Percentiles rank a stretch among this genome's conserved stretches.
Evolutionary conservation across 495 filamentous ascomycete species (phyloP).

Genomic region (Hypoxylon crocopeplum): DNA sequence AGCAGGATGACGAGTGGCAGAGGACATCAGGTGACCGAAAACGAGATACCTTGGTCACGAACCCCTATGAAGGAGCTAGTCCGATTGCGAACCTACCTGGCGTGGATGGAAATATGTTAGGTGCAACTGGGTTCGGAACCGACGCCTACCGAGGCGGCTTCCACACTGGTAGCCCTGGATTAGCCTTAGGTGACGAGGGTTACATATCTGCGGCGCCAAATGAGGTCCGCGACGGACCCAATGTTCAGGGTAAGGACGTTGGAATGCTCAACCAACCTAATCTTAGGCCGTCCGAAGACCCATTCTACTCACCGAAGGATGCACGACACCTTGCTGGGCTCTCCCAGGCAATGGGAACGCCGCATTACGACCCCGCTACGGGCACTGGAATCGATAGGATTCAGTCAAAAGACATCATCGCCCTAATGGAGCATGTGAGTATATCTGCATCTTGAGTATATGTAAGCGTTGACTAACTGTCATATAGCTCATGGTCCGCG

Average conservation of each 20-base stretch:
- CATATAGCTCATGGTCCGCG: slow-evolving; percentile 86
- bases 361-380: slow-evolving; percentile 88
- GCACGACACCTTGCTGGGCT: slow-evolving; percentile 81
- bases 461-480: slow-evolving; percentile 23
- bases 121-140: slow-evolving; percentile 43
- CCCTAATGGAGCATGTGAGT: slow-evolving; percentile 94
- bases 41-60: slow-evolving; percentile 63
- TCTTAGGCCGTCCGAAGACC: slow-evolving; percentile 63
- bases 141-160: slow-evolving; percentile 49
- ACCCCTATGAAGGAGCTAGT: slow-evolving; percentile 63
- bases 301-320: slow-evolving; percentile 65
- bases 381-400: slow-evolving; percentile 91
- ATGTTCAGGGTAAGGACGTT: slow-evolving; percentile 62
- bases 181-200: slow-evolving; percentile 75
- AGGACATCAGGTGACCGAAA: slow-evolving; percentile 61
- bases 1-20: slow-evolving; percentile 62
- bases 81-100: slow-evolving; percentile 59
- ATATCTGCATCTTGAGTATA: not conserved
- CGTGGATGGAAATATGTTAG: slow-evolving; percentile 55
- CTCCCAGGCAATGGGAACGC: slow-evolving; percentile 87
- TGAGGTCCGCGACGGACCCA: slow-evolving; percentile 65
- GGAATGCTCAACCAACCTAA: slow-evolving; percentile 63
- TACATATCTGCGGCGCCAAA: slow-evolving; percentile 86
- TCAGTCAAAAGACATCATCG: slow-evolving; percentile 95
- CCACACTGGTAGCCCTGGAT: slow-evolving; percentile 58